Evolutionary conservation across 2,329 filamentous ascomycete species (phyloP).

Genomic region (Calonectria pseudoreteaudii): DNA sequence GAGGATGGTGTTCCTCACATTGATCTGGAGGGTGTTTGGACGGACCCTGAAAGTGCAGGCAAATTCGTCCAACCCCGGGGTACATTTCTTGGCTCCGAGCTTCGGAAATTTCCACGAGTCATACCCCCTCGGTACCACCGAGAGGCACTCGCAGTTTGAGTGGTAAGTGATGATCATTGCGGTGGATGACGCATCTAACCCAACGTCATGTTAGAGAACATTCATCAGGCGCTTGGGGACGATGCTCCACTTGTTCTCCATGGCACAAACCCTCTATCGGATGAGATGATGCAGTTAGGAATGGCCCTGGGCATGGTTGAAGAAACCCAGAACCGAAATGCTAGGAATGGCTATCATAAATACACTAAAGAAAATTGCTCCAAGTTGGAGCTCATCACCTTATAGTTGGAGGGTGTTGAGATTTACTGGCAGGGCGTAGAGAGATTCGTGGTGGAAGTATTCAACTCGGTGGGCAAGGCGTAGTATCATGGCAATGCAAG

Average conservation of each 20-base stretch:
- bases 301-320: constrained; percentile 6
- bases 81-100: constrained; percentile 11
- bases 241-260: constrained; percentile 12
- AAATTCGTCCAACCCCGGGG: constrained; percentile 4
- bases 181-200: neutral
- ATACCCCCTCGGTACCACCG: neutral
- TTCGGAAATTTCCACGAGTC: constrained; percentile 16
- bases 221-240: neutral
- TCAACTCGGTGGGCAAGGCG: neutral
- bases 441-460: constrained; percentile 13
- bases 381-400: constrained; percentile 14
- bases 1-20: constrained; percentile 10
- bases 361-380: constrained; percentile 3
- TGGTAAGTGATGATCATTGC: neutral
- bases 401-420: neutral
- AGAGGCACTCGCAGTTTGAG: constrained; percentile 9
- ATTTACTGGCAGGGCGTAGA: constrained; percentile 1
- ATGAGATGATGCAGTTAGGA: constrained; percentile 3
- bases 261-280: constrained; percentile 10
- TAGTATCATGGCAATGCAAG: neutral
- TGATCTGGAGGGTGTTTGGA: constrained; percentile 7
- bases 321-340: constrained; percentile 10
- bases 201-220: neutral
- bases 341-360: constrained; percentile 1
- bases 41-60: neutral